Base-by-base conservation (phyloP, 1,284 basidiomycete species). In the Trichosporon sp. region DNA sequence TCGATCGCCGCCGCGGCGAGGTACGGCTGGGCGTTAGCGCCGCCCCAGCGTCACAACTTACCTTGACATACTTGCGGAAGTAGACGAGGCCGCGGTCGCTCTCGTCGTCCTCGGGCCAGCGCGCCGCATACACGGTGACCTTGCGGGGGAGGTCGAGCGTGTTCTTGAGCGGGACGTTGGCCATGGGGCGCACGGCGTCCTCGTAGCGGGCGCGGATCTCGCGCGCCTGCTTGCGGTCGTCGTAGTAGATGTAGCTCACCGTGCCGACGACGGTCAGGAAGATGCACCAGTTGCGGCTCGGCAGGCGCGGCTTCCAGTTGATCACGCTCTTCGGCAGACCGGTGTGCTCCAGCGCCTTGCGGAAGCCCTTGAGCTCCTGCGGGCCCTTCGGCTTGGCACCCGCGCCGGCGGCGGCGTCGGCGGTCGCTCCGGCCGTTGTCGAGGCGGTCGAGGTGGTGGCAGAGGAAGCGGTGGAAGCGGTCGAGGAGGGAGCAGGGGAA, bases 11-110 rank as follows among this genome's bases (percentile, higher is more conserved):
- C 94, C 9, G 96, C 94, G 34, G 95, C 92, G 13, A 99, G 87
- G 72, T 97, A 89, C 5, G 96, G 96, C 95, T 98, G 47, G 74
- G 12, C 4, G 62, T 68, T 15, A 71, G 67, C 56, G 8, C n/a
- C n/a, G n/a, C n/a, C 25, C 18, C 35, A 32, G 15, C n/a, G n/a
- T n/a, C n/a, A 29, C 12, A 64, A 78, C 85, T 76, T 76, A 96
- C 95, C 90, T 97, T 97, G 86, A 98, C 89, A 83, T 97, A 98
- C 85, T 92, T 93, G 79, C 92, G 90, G 85, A 98, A 99, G 86
- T 93, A 94, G 80, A 86, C 89, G 77, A 92, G 84, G 66, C 89
- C 88, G 72, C 92, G 89, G 80, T 95, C 90, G 74, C 89, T 89
- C 78, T 98, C 95, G 77, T 96, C 93, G 81, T 99, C 97, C 62